Evolutionary conservation across 2,329 filamentous ascomycete genomes (phyloP), one percentile per base, ranked within the genome.

Genomic region (Sarocladiaceae sp.): DNA sequence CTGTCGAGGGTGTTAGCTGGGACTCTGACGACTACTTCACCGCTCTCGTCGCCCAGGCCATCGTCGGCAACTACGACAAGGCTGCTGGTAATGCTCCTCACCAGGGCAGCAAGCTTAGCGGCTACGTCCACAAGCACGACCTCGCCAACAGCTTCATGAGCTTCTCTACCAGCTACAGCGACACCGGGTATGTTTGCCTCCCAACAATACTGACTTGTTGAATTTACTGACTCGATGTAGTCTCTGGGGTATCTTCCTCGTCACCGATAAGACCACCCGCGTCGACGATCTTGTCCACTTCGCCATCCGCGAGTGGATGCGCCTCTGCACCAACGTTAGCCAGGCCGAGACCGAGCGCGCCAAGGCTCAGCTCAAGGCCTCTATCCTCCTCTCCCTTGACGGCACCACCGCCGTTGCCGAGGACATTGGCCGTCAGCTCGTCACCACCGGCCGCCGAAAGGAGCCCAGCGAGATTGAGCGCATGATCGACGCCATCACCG

Each of bases 131-230:
- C 78, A 83, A 95, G 72, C 82, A 97, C 73, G 84, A 90, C 67
- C 80, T 98, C 51, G 93, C 93, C 69, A 98, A 95, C 77, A 96
- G 90, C 81, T 98, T 96, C 80, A 98, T 98, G 94, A 95, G 88
- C 76, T 98, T 98, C 76, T 96, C 90, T 54, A 98, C 93, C 55
- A 95, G 88, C 78, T 98, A 98, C 75, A 97, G 90, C 64, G 93
- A 98, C 69, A 98, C 93, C 66, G 93, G 90, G 89, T 95, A 80
- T 69, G 83, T 66, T 43, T 33, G 26, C 33, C 23, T 23, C 11
- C 19, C 39, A 16, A n/a, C 12, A 26, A 9, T 15, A n/a, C 9
- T 33, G 11, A 12, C 34, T n/a, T 32, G 12, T 34, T 33, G 47
- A 6, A 9, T 21, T 23, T 32, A 43, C 58, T 61, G 54, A 65